phyloP scores from a whole-genome alignment of 306 rosid species.

The Comarum palustre region DNA sequence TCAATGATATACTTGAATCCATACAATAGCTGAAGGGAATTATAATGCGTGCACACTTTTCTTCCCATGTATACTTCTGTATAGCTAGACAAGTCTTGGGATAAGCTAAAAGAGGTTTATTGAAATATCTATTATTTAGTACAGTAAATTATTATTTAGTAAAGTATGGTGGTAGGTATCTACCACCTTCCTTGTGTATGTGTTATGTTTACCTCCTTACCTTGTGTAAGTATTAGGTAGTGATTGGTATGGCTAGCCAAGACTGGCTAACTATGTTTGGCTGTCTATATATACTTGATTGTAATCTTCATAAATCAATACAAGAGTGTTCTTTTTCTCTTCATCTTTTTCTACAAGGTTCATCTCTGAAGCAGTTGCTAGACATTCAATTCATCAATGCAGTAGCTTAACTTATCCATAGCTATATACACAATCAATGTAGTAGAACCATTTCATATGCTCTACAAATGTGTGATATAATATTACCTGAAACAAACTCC shows the following conservation, averaged over 20 bases:
- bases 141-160: too few species aligned
- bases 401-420: neutral
- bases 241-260: too few species aligned
- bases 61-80: neutral
- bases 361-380: neutral
- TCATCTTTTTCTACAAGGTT: too few species aligned
- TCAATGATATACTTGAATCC: neutral
- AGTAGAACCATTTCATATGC: neutral
- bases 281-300: too few species aligned
- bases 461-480: conserved; percentile 17
- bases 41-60: neutral
- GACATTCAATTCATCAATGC: neutral
- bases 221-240: too few species aligned
- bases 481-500: conserved; percentile 79
- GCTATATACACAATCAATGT: neutral
- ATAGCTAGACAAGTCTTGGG: neutral
- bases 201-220: too few species aligned
- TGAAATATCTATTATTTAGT: too few species aligned
- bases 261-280: too few species aligned
- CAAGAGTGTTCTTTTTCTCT: too few species aligned
- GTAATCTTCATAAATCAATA: too few species aligned
- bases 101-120: neutral
- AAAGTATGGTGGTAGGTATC: too few species aligned
- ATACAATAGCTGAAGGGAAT: neutral
- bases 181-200: too few species aligned